Evolutionary conservation across 2,329 filamentous ascomycete species (phyloP).

Genomic region (Nemania serpens): DNA sequence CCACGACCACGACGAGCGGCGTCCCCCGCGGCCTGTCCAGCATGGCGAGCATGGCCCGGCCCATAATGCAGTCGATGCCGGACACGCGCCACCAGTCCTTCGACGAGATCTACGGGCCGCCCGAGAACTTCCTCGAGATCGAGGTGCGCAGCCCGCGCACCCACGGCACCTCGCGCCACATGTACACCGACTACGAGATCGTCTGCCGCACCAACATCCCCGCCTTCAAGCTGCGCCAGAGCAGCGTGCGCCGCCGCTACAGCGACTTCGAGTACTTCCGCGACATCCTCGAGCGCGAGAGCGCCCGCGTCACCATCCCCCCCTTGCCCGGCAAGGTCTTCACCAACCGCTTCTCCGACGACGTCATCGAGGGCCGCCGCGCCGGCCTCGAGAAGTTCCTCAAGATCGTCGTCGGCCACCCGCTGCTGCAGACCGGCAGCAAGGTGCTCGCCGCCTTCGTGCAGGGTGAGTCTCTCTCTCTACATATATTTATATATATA

Average conservation of each 20-base stretch:
- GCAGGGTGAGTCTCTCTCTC: constrained; percentile 68
- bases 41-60: constrained; percentile 48
- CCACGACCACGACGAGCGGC: neutral
- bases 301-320: constrained; percentile 91
- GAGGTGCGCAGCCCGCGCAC: constrained; percentile 96
- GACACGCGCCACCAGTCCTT: constrained; percentile 89
- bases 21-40: constrained; percentile 39
- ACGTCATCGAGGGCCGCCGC: constrained; percentile 93
- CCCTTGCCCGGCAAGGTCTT: constrained; percentile 97
- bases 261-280: constrained; percentile 99
- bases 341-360: constrained; percentile 96
- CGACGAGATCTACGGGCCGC: constrained; percentile 97
- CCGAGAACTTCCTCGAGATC: constrained; percentile 98
- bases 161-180: constrained; percentile 89
- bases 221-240: constrained; percentile 93
- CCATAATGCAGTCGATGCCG: constrained; percentile 68
- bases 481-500: neutral
- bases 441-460: constrained; percentile 97
- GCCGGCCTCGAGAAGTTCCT: constrained; percentile 93
- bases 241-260: constrained; percentile 88
- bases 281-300: constrained; percentile 95
- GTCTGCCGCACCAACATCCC: constrained; percentile 98
- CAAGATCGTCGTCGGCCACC: constrained; percentile 96
- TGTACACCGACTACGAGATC: constrained; percentile 99
- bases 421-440: constrained; percentile 93